Evolutionary conservation across 2,329 filamentous ascomycete genomes (phyloP), one percentile per base, ranked within the genome.

Genomic region (Colletotrichum abscissum): DNA sequence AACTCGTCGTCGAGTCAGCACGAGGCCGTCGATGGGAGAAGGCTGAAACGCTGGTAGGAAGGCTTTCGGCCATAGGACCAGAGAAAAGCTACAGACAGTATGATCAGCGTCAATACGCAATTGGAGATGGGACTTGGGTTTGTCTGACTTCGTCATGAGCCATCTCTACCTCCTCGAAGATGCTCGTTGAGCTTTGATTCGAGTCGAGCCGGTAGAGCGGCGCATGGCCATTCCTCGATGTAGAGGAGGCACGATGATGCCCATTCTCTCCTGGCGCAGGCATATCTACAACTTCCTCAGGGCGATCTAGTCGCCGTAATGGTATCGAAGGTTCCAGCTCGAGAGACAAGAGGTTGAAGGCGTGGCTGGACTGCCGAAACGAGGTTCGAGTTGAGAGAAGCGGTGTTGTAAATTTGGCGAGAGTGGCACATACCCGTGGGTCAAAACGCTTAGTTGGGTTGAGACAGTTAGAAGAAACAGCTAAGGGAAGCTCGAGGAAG

Each of bases 91-190:
- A 52, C 19, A 26, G 35, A 28, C 46, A 62, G 3, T 19, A 49
- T 52, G 6, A 42, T 75, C n/a, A 70, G 62, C 33, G 5, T 49
- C 12, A 22, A 35, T 33, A 24, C 19, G 24, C 26, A 33, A 11
- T 28, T 62, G 22, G 26, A n/a, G 26, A 9, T 19, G 55, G 56
- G n/a, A 11, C 24, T 14, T 46, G 28, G 49, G n/a, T 26, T 49
- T 19, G 12, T 19, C 76, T 71, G 78, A 97, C 94, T 90, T 98
- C 96, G 81, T 98, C 94, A 64, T 97, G 95, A 24, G 97, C 96
- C 97, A 99, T 98, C 82, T 98, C 96, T n/a, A 98, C 95, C 82
- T 98, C 95, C 77, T 95, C 95, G 78, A 98, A 92, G 77, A 98
- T 92, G 83, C 94, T 97, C 46, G 92, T 88, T 82, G 88, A 91